Base-by-base conservation (phyloP, 2,329 filamentous ascomycete species). In the Hypoxylon sp. region DNA sequence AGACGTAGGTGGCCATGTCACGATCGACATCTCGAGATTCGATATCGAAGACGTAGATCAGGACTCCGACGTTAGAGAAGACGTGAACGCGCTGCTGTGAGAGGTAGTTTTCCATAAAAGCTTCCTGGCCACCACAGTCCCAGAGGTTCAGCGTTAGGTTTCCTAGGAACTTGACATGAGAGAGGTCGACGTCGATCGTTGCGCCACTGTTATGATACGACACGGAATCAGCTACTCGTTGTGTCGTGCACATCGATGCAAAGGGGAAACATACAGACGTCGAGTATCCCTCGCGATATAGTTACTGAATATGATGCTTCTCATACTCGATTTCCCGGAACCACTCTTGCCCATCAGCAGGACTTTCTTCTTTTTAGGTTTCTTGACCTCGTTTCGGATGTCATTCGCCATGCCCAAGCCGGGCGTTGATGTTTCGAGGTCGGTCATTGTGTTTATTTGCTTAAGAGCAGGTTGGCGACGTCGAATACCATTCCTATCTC, bases 41-140 rank as follows among this genome's bases (percentile, higher is more conserved):
- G 62, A 97, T 95, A 71, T 99, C 94, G 75, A 99, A 99, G 71
- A 99, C 94, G 77, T 99, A 99, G 73, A 99, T 97, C 51, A 99
- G 83, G 41, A 97, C 94, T 40, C 92, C 93, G 55, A 97, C 94
- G 70, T 94, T 93, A 67, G 88, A 91, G 76, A 99, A 99, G 72
- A 99, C 93, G 74, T 97, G 94, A 47, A 91, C 87, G 53, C 94
- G 90, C 75, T 97, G 94, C 66, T 95, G 90, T 11, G 90, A 92
- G 55, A 99, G 87, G 76, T 97, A 99, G 72, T 96, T 97, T 69
- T 97, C 94, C 80, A 96, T 96, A 70, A 99, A 99, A 26, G 93
- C 93, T 73, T 97, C 94, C 78, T 99, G 94, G 51, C 93, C 94
- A 75, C 94, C 94, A 71, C 94, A 99, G 74, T 99, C 94, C 94